A percentile compares a stretch with the other conserved stretches of the same genome.
phyloP scores from a whole-genome alignment of 2,329 filamentous ascomycete species.

The Trichoderma sp. region DNA sequence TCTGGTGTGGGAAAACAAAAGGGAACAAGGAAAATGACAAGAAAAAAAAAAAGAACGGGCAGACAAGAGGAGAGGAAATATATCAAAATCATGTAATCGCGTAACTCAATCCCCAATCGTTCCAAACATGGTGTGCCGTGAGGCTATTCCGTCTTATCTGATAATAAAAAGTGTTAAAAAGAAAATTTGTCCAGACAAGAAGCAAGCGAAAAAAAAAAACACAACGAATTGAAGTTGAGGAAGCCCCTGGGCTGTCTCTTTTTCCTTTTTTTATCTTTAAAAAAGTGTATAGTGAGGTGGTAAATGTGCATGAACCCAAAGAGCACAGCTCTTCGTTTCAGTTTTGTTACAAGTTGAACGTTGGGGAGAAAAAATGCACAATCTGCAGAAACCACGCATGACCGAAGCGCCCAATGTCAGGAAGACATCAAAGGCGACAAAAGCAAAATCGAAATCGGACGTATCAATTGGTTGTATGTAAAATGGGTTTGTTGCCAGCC shows the following conservation, averaged over 20 bases:
- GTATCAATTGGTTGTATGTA: constrained; percentile 13
- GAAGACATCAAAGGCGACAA: neutral
- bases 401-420: neutral
- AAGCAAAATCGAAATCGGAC: neutral
- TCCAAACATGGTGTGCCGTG: constrained; percentile 36
- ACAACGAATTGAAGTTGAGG: constrained; percentile 4
- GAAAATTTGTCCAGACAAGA: neutral
- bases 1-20: neutral
- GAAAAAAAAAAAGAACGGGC: neutral
- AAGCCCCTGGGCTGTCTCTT: neutral
- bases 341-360: neutral
- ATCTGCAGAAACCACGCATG: neutral
- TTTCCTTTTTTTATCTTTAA: constrained; percentile 2
- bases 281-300: neutral
- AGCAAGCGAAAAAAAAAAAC: neutral
- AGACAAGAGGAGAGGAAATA: constrained; percentile 20
- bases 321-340: constrained; percentile 1
- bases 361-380: neutral
- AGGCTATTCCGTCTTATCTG: constrained; percentile 40
- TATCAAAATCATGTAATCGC: constrained; percentile 23
- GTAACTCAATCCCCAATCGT: constrained; percentile 17
- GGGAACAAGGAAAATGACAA: neutral
- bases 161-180: constrained; percentile 26
- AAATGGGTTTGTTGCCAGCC: constrained; percentile 22
- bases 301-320: neutral